phyloP scores from a whole-genome alignment of 2,329 filamentous ascomycete species.

The Rhynchosporium graminicola region DNA sequence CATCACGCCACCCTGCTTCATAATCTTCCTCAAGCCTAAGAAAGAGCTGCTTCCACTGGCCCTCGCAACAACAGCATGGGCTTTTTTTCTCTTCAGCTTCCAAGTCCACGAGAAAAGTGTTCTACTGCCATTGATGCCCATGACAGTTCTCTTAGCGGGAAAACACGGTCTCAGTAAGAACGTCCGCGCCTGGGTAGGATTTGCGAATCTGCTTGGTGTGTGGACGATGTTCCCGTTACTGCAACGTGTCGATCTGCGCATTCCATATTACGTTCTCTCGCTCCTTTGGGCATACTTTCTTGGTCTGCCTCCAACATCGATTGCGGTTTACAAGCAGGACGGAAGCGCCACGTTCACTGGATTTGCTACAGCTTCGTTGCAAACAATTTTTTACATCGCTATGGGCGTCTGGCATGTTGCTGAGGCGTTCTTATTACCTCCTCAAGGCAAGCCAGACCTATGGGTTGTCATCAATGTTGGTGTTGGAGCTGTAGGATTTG shows the following conservation, averaged over 20 bases:
- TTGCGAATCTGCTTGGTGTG: slow-evolving; percentile 83
- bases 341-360: slow-evolving; percentile 48
- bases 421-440: slow-evolving; percentile 68
- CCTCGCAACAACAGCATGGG: slow-evolving; percentile 86
- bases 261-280: slow-evolving; percentile 84
- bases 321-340: slow-evolving; percentile 65
- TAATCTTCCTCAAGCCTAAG: slow-evolving; percentile 77
- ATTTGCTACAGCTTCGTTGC: slow-evolving; percentile 66
- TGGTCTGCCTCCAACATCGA: slow-evolving; percentile 77
- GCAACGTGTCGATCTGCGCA: slow-evolving; percentile 75
- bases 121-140: slow-evolving; percentile 85
- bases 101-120: slow-evolving; percentile 99
- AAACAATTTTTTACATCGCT: slow-evolving; percentile 71
- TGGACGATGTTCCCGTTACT: slow-evolving; percentile 96
- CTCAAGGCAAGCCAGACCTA: slow-evolving; percentile 79
- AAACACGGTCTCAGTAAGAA: slow-evolving; percentile 75
- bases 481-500: slow-evolving; percentile 82
- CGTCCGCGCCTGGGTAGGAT: slow-evolving; percentile 88
- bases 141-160: slow-evolving; percentile 83
- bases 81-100: slow-evolving; percentile 96
- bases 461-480: slow-evolving; percentile 93
- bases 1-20: slow-evolving; percentile 75
- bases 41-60: slow-evolving; percentile 77
- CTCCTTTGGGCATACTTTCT: slow-evolving; percentile 90
- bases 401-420: slow-evolving; percentile 83